Conservation (phyloP, 176 grass and related monocot species). For the Poa annua region DNA sequence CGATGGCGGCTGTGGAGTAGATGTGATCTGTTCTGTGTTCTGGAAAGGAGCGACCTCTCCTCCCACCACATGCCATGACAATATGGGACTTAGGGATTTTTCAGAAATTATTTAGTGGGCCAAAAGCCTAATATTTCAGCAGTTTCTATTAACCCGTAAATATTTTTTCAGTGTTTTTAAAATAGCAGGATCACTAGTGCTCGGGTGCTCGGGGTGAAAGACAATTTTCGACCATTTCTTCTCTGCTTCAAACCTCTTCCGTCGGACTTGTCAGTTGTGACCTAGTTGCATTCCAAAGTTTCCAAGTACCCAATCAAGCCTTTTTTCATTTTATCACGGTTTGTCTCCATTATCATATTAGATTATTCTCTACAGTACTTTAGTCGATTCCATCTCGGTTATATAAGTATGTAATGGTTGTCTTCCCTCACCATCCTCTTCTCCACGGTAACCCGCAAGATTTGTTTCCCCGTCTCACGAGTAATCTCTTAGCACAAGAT, state of each 20-base stretch:
- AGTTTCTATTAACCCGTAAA: too few relatives aligned
- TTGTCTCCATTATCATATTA: neutral
- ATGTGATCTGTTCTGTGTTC: too few relatives aligned
- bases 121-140: too few relatives aligned
- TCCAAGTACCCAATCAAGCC: neutral
- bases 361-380: neutral
- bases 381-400: neutral
- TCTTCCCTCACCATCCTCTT: neutral
- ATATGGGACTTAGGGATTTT: too few relatives aligned
- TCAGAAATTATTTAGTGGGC: too few relatives aligned
- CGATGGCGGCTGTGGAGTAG: too few relatives aligned
- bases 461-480: neutral
- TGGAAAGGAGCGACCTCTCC: too few relatives aligned
- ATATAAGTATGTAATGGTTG: constrained; percentile 6
- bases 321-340: neutral
- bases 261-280: neutral
- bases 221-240: neutral
- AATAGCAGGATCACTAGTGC: too few relatives aligned
- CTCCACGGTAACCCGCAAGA: neutral
- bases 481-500: neutral
- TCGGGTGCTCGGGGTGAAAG: too few relatives aligned
- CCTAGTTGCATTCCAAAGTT: constrained; percentile 5
- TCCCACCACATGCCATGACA: too few relatives aligned
- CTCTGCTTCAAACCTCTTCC: neutral
- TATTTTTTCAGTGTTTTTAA: too few relatives aligned